These are phyloP conservation scores for Naganishia sp. DNA, from an alignment of 1,284 basidiomycete genomes.

Conservation along the genomic window DNA sequence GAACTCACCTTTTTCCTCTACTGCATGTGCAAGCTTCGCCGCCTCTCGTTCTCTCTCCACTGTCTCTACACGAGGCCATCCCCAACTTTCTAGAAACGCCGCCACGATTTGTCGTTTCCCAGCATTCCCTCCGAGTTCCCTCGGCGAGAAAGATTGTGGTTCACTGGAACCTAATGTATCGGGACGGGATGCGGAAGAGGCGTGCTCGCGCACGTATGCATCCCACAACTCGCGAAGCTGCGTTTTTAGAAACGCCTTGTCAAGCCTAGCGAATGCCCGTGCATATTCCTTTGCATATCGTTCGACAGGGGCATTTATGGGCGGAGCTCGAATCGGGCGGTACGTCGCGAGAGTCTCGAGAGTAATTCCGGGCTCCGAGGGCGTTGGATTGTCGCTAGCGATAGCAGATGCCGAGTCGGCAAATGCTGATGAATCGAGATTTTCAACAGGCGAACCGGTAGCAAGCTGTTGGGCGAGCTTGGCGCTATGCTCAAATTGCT, in stretches of 20 bases:
- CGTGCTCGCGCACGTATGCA: neutral
- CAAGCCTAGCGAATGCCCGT: slow-evolving; percentile 15
- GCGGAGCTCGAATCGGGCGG: slow-evolving; percentile 15
- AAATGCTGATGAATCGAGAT: too few species aligned
- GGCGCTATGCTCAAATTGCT: too few species aligned
- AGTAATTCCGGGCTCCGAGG: too few species aligned
- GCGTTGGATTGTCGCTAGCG: too few species aligned
- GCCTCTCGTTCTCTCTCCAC: slow-evolving; percentile 21
- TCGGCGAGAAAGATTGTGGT: neutral
- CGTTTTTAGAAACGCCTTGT: slow-evolving; percentile 20
- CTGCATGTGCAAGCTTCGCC: slow-evolving; percentile 14
- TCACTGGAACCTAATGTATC: too few species aligned
- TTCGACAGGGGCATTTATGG: slow-evolving; percentile 7
- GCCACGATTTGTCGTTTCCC: slow-evolving; percentile 23
- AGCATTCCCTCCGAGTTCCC: neutral
- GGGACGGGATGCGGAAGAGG: too few species aligned
- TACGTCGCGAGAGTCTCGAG: neutral
- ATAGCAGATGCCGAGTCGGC: too few species aligned
- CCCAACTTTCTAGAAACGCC: slow-evolving; percentile 34
- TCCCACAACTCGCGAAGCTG: slow-evolving; percentile 16
- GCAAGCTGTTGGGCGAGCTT: too few species aligned
- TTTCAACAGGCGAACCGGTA: too few species aligned
- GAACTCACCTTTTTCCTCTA: slow-evolving; percentile 35
- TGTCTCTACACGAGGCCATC: slow-evolving; percentile 34
- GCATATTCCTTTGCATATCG: slow-evolving; percentile 21